Evolutionary conservation across 1,139 yeast genomes (phyloP), one percentile per base, ranked within the genome.

Genomic region (Scheffersomyces illinoinensis): DNA sequence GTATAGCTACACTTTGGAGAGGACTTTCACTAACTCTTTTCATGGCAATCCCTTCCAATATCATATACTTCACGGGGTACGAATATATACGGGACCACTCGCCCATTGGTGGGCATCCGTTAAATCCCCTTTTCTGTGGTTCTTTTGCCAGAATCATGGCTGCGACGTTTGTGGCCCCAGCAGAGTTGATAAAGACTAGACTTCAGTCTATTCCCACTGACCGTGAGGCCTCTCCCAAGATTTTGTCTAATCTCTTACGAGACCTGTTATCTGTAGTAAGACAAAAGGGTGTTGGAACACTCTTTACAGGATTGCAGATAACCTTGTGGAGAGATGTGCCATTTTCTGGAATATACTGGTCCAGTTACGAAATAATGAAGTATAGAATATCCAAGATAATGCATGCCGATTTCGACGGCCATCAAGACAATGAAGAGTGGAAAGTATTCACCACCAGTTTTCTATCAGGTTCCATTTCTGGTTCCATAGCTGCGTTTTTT

Each of bases 251-350:
- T 64, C 81, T 89, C 53, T 59, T 89, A 43, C 72, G 71, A 18
- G 96, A 93, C 56, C 83, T 92, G 43, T 71, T 73, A 56, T 72
- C 73, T 4, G 87, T 89, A 68, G 78, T 92, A 2, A 73, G 75
- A 51, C 66, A 72, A 1, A 81, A 84, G n/a, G 97, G 98, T 0
- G 61, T 85, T 1, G 71, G 76, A 0, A 83, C 93, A 0, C 73
- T 95, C 18, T 95, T 93, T 81, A 88, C 89, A 58, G 99, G 99
- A 0, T 77, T 96, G 47, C 87, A 90, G 53, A 82, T 95, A 55
- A 95, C 99, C 0, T 79, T 95, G 24, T 93, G 97, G 97, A 82
- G 99, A 73, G 99, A 95, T 71, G 98, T 93, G 0, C 99, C 99
- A 2, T 95, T 95, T 71, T 90, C 96, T 58, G 98, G 97, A 1